These are phyloP conservation scores for Phialocephala subalpina DNA, from an alignment of 2,329 filamentous ascomycete genomes.

Conservation along the genomic window DNA sequence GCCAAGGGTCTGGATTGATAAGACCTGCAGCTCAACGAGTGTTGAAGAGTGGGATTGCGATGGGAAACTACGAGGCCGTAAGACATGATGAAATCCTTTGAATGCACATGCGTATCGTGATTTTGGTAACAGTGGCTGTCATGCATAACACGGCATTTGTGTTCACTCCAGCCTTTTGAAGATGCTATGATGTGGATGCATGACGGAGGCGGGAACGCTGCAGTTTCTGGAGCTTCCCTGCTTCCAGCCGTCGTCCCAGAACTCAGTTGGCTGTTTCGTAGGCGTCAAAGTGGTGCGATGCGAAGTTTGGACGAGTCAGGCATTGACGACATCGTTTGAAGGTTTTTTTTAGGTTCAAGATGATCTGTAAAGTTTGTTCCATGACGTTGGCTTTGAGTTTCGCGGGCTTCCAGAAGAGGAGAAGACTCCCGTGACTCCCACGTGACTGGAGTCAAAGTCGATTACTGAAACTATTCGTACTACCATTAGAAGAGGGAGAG, in stretches of 20 bases:
- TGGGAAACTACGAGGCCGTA: not conserved
- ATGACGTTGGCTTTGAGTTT: constrained; percentile 7
- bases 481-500: not conserved
- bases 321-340: not conserved
- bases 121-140: not conserved
- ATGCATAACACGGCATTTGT: constrained; percentile 4
- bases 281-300: not conserved
- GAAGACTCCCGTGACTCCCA: not conserved
- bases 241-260: not conserved
- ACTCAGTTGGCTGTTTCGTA: not conserved
- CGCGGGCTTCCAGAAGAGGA: not conserved
- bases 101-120: not conserved
- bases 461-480: not conserved
- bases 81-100: not conserved
- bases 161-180: not conserved
- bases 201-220: not conserved
- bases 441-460: not conserved
- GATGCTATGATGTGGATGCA: not conserved
- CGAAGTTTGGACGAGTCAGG: not conserved
- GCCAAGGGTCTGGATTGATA: not conserved
- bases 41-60: not conserved
- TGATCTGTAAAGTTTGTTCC: not conserved
- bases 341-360: not conserved
- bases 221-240: not conserved
- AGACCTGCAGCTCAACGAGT: not conserved